Evolutionary conservation across 164 flowering plant species (phyloP), one percentile per base, ranked within the genome.

Genomic region (Vitis labrusca): DNA sequence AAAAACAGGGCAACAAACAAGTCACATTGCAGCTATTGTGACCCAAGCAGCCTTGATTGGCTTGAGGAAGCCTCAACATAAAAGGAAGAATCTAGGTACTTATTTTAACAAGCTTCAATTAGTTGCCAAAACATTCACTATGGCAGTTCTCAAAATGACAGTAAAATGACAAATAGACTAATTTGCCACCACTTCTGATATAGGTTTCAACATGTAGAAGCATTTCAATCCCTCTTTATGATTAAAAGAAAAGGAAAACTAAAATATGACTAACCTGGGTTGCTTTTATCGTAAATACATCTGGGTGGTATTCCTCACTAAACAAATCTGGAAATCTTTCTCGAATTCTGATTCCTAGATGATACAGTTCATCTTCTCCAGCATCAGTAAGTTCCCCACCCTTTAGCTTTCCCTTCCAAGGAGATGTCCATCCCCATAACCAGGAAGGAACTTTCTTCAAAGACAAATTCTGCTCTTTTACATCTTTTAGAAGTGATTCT

Each of bases 341-440:
- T 75, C 91, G 83, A 10, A 65, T 70, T 78, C 98, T 81, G 27
- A 83, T 70, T 53, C 88, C 99, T 72, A 95, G 90, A 67, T 86
- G 72, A 80, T 89, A 91, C n/a, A 91, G 70, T 81, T 95, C 99
- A 8, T 80, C 86, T 77, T 95, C 98, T 71, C 99, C 99, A 79
- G 76, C 61, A 51, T 44, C 66, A 52, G 88, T 76, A 78, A 95
- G 75, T 63, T 95, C 97, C 44, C 97, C 98, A 74, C 97, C 99
- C 61, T 71, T 85, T 51, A 77, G 50, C 82, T 88, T 90, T 56
- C 98, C 98, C 76, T 83, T 83, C 98, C 98, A 95, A 56, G 98
- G 99, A 70, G 99, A 95, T 77, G 79, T 71, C 98, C 98, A 95
- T 9, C 83, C 85, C 72, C 65, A 49, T n/a, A 95, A 67, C 99